Base-by-base conservation (phyloP, 2,329 filamentous ascomycete genomes). In the Curvularia spicifera region DNA sequence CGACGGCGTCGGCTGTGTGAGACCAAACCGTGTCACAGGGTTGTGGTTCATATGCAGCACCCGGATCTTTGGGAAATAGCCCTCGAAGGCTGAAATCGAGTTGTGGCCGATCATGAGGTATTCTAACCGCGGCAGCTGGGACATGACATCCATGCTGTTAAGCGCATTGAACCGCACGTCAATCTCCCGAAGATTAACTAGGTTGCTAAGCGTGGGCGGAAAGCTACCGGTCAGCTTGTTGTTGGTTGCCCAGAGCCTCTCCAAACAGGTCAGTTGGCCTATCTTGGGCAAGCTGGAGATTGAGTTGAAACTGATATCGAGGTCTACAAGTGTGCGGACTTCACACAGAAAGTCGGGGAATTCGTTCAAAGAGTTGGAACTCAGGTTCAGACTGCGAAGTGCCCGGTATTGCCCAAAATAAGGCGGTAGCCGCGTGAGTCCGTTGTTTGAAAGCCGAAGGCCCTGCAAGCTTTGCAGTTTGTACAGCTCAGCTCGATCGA, bases 221-320 rank as follows among this genome's bases (percentile, higher is more conserved):
- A 98, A 87, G 6, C 88, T 83, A 2, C 91, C 91, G 20, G 85
- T 84, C 13, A 99, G 81, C 60, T 90, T 89, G 78, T 99, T 99
- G 79, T 99, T 99, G 1, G 95, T 98, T 67, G 97, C 94, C 80
- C 95, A 92, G 29, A 99, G 85, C 63, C 93, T 88, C 77, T 98
- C 95, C 37, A 99, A 80, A 53, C 88, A 91, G 57, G 84, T 87
- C 57, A 99, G 79, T 54, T 87, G 87, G 6, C 93, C 91, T 64
- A 99, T 91, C 62, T 89, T 87, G 0, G 93, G 93, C 7, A 99
- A 80, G 53, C 82, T 85, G 10, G 86, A 85, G 61, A 99, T 97
- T 40, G 89, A 86, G 74, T 99, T 99, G 84, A 99, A 99, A 75
- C 94, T 98, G 72, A 99, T 87, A 71, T 99, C 95, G 40, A 99